These are phyloP conservation scores for Penicillium flavigenum DNA, from an alignment of 495 filamentous ascomycete species.

Conservation along the genomic window DNA sequence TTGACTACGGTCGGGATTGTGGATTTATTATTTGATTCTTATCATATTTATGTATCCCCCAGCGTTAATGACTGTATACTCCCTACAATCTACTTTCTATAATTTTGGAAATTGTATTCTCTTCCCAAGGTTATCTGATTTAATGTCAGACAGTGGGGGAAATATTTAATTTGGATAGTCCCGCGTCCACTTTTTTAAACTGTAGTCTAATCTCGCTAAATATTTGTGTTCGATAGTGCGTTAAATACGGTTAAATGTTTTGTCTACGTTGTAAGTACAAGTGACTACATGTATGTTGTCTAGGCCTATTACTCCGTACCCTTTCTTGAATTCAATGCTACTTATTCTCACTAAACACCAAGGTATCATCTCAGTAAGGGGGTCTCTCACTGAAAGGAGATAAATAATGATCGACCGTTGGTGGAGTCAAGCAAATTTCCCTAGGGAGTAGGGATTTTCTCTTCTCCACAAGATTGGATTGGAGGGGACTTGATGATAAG, in stretches of 20 bases:
- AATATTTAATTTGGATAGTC: background rate
- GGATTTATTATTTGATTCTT: background rate
- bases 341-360: no score
- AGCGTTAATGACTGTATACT: background rate
- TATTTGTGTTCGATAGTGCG: background rate
- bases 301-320: no score
- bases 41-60: slow-evolving; percentile 3
- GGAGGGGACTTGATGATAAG: background rate
- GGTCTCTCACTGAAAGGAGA: background rate
- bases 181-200: slow-evolving; percentile 5
- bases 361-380: background rate
- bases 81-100: background rate
- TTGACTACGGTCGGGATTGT: background rate
- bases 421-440: slow-evolving; percentile 1
- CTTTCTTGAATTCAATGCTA: no score
- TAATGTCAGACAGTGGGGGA: background rate
- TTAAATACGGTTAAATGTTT: no score
- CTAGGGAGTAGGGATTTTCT: background rate
- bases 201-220: slow-evolving; percentile 8
- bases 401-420: background rate
- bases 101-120: background rate
- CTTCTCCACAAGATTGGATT: background rate
- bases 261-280: no score
- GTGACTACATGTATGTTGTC: no score
- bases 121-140: background rate